A percentile compares a stretch with the other conserved stretches of the same genome.
These are phyloP conservation scores for Noccaea bulbosa DNA, from an alignment of 345 rosid species.

Conservation along the genomic window DNA sequence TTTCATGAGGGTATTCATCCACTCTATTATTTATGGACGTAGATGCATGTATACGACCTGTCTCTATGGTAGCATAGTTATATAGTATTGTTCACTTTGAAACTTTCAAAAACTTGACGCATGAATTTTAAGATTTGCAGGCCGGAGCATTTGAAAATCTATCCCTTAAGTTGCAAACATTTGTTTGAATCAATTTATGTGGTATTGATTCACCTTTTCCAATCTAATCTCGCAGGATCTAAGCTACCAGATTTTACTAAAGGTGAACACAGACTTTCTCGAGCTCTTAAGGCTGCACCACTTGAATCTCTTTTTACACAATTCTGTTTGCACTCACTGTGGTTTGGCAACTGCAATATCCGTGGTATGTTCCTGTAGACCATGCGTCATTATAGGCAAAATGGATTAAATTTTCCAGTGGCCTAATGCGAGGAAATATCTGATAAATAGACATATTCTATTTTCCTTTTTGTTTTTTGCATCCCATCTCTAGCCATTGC, in stretches of 20 bases:
- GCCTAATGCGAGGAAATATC: background rate
- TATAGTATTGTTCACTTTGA: constrained; percentile 8
- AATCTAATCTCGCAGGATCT: constrained; percentile 53
- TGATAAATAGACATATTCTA: background rate
- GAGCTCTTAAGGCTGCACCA: constrained; percentile 87
- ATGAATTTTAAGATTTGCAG: background rate
- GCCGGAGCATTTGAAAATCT: constrained; percentile 2
- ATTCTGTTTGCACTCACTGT: constrained; percentile 81
- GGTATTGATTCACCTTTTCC: constrained; percentile 31
- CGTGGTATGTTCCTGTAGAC: constrained; percentile 64
- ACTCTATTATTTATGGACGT: constrained; percentile 10
- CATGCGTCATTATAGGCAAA: constrained; percentile 19
- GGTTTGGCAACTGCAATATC: constrained; percentile 93
- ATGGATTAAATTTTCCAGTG: background rate
- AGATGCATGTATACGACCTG: constrained; percentile 26
- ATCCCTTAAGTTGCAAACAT: background rate
- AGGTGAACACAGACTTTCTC: constrained; percentile 72
- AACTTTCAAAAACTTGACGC: background rate
- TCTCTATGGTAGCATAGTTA: constrained; percentile 20
- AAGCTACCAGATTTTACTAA: constrained; percentile 54
- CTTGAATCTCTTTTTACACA: constrained; percentile 78
- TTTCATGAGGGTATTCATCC: constrained; percentile 71
- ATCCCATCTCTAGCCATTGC: constrained; percentile 68
- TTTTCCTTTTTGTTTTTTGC: constrained; percentile 29
- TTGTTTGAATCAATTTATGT: constrained; percentile 10